Conservation (phyloP, 2,329 filamentous ascomycete species). For the Exophiala mesophila region DNA sequence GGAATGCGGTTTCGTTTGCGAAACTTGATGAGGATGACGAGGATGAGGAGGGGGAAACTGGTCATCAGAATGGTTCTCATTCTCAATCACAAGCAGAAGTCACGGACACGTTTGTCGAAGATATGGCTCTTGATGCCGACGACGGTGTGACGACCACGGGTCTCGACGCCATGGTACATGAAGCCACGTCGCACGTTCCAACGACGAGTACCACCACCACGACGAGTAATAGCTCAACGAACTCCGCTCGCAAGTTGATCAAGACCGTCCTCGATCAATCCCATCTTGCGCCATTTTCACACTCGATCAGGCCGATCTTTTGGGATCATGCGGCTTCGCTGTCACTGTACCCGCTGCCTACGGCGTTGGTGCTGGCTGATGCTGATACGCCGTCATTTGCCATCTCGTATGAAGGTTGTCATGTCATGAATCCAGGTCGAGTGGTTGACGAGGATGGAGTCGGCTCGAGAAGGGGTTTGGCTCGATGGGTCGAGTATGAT, state of each 20-base stretch:
- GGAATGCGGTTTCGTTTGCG: slow-evolving; percentile 69
- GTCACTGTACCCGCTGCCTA: slow-evolving; percentile 83
- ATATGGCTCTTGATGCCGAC: slow-evolving; percentile 32
- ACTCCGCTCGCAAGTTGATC: slow-evolving; percentile 68
- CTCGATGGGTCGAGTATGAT: slow-evolving; percentile 85
- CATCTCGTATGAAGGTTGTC: slow-evolving; percentile 89
- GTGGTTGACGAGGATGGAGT: slow-evolving; percentile 47
- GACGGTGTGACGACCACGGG: slow-evolving; percentile 6
- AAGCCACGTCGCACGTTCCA: slow-evolving; percentile 25
- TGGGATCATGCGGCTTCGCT: slow-evolving; percentile 80
- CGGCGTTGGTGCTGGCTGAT: slow-evolving; percentile 76
- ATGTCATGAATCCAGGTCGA: slow-evolving; percentile 86
- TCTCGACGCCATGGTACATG: slow-evolving; percentile 19
- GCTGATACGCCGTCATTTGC: slow-evolving; percentile 75
- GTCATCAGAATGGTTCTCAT: slow-evolving; percentile 1
- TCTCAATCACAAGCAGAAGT: slow-evolving; percentile 13
- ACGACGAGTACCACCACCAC: slow-evolving; percentile 6
- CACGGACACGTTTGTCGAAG: slow-evolving; percentile 33
- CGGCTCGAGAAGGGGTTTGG: slow-evolving; percentile 54
- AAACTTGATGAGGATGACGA: slow-evolving; percentile 34
- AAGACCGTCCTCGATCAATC: slow-evolving; percentile 91
- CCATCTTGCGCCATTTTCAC: slow-evolving; percentile 78
- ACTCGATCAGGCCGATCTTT: slow-evolving; percentile 72
- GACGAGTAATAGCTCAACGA: slow-evolving; percentile 26
- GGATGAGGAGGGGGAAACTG: slow-evolving; percentile 13